Evolutionary conservation across 805 yeast genomes (phyloP).

Genomic region (Yarrowia sp.): DNA sequence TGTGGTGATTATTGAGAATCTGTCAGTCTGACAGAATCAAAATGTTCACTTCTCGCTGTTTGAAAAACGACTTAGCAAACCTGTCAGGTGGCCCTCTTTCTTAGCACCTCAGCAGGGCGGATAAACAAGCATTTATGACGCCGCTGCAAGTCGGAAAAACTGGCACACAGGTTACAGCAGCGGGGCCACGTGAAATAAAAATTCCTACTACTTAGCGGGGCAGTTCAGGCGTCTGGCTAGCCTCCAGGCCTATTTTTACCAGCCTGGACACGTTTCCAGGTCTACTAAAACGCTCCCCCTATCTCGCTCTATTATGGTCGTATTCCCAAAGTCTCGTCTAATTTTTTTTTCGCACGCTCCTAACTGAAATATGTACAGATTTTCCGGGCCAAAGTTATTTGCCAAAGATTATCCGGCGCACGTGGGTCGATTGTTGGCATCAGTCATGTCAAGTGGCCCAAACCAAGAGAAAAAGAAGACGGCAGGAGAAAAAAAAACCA

Average conservation of each 20-base stretch:
- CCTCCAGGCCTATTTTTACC: not conserved
- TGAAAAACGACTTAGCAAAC: too few species aligned
- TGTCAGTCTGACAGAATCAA: too few species aligned
- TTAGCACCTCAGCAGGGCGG: too few species aligned
- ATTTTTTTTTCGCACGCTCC: not conserved
- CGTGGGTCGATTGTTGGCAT: not conserved
- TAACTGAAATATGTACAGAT: not conserved
- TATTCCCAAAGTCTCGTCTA: not conserved
- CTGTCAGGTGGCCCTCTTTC: too few species aligned
- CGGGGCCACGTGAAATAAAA: not conserved
- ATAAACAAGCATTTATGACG: not conserved
- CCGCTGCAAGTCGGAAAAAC: constrained; percentile 17
- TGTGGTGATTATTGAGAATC: too few species aligned
- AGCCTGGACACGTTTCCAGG: not conserved
- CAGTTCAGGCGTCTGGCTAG: not conserved
- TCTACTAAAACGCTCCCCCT: not conserved
- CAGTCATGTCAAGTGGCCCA: not conserved
- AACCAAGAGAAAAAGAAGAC: too few species aligned
- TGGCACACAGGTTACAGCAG: not conserved
- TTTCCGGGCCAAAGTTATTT: not conserved
- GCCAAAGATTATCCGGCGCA: constrained; percentile 11
- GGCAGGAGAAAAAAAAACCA: not conserved
- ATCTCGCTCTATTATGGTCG: not conserved
- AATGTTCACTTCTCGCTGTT: too few species aligned
- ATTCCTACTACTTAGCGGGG: too few species aligned